Percentiles rank a stretch among this genome's conserved stretches.
phyloP scores from a whole-genome alignment of 768 basidiomycete species.

The Lactifluus volemus region DNA sequence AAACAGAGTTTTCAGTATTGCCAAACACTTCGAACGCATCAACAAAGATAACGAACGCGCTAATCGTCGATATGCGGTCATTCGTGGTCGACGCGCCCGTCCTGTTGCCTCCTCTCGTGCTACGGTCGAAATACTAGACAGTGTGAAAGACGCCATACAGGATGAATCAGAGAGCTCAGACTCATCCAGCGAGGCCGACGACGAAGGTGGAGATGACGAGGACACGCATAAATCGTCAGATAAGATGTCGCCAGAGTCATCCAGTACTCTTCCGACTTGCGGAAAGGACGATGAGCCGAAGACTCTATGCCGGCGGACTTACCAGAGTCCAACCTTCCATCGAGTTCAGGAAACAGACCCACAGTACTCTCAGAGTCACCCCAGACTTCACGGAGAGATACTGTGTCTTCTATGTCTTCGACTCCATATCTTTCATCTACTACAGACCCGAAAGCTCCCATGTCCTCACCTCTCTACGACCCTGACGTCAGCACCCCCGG shows the following conservation, averaged over 20 bases:
- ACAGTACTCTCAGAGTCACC: not conserved
- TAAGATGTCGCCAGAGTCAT: constrained; percentile 24
- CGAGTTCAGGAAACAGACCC: constrained; percentile 3
- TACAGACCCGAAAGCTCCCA: constrained; percentile 4
- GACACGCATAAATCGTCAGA: constrained; percentile 30
- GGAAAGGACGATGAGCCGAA: not conserved
- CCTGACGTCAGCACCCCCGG: constrained; percentile 42
- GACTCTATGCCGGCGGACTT: not conserved
- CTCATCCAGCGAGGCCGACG: constrained; percentile 55
- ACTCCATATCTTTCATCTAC: constrained; percentile 37
- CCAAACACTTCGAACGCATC: constrained; percentile 86
- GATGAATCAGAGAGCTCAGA: constrained; percentile 74
- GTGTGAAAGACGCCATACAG: constrained; percentile 82
- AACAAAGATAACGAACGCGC: constrained; percentile 64
- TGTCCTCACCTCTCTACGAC: constrained; percentile 33
- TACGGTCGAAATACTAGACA: constrained; percentile 81
- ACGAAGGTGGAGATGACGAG: constrained; percentile 56
- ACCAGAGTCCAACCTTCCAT: not conserved
- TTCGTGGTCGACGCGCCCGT: constrained; percentile 77
- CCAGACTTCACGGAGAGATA: constrained; percentile 18
- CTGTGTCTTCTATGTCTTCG: constrained; percentile 37
- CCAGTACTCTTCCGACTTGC: not conserved
- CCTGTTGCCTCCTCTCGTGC: constrained; percentile 86
- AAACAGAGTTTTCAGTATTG: constrained; percentile 77
- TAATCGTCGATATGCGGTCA: constrained; percentile 75